Conservation (phyloP, 805 yeast genomes). For the Yamadazyma endophytica region DNA sequence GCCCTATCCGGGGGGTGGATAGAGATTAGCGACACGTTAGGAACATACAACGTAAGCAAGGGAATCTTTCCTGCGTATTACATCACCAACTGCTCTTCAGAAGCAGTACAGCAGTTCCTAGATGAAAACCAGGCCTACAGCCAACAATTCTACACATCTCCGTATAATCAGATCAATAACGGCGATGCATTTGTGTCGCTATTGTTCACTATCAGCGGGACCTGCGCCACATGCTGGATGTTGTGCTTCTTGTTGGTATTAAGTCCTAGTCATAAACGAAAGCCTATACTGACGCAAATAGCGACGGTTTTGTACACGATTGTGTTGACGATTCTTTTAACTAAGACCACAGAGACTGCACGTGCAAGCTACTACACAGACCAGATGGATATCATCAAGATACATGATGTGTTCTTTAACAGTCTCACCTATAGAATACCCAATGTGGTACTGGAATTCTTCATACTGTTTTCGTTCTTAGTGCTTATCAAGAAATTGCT, state of each 20-base stretch:
- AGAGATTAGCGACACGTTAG: constrained; percentile 15
- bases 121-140: constrained; percentile 1
- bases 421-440: constrained; percentile 34
- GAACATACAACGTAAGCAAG: constrained; percentile 11
- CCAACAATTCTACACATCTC: background rate
- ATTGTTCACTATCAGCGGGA: constrained; percentile 49
- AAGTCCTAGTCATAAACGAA: constrained; percentile 44
- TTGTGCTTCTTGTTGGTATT: constrained; percentile 52
- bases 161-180: constrained; percentile 21
- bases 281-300: constrained; percentile 54
- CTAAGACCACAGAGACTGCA: constrained; percentile 43
- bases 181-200: constrained; percentile 44
- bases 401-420: constrained; percentile 35
- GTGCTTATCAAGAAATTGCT: constrained; percentile 44
- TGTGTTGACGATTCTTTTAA: constrained; percentile 49
- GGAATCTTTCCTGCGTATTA: constrained; percentile 37
- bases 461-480: constrained; percentile 52
- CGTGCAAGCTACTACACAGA: constrained; percentile 48
- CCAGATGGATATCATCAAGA: constrained; percentile 47
- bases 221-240: constrained; percentile 69
- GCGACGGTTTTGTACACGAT: constrained; percentile 57
- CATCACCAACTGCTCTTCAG: constrained; percentile 42
- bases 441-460: constrained; percentile 35
- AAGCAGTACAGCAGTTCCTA: constrained; percentile 2
- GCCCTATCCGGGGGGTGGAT: constrained; percentile 31